Evolutionary conservation across 2,329 filamentous ascomycete genomes (phyloP), one percentile per base, ranked within the genome.

Genomic region (Ascochyta koolunga): DNA sequence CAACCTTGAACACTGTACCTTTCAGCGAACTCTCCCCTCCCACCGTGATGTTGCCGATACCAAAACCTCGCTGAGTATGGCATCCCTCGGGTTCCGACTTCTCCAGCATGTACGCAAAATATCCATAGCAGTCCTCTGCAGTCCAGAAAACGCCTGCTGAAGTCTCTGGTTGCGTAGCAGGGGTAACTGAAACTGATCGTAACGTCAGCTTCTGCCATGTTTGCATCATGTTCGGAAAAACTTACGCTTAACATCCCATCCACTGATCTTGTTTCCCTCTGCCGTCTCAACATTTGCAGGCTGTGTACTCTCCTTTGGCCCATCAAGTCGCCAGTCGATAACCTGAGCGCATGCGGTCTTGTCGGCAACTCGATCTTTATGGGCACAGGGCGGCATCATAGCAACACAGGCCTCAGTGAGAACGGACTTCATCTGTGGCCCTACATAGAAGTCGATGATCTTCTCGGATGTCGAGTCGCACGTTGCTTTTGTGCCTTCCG

Each of bases 361-460:
- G 1, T 55, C 10, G 7, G 59, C 25, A 5, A 61, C 33, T 21
- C 53, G 62, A 7, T 63, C 56, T 31, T 43, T 61, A 36, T 65
- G 66, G 7, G 68, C 68, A 37, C 68, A 71, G 3, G 31, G 22
- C 1, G 65, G 64, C 60, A 71, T 65, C 60, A 71, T 68, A 16
- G 58, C 64, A 15, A 60, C 65, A 37, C 68, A 71, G 35, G 66
- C 68, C 35, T 68, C 40, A 29, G 67, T 59, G 22, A 69, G 36
- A 5, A 68, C 56, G 3, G 52, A 54, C 16, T 62, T 54, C 8
- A 65, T 39, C 35, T 64, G 62, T 7, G 65, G 59, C 10, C 61
- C 65, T 7, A 58, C 54, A 42, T 56, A 45, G 27, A 68, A 61
- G 45, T 59, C 57, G 16, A 70, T 57, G 36, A 54, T 58, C 33